Conservation (phyloP, 2,329 filamentous ascomycete species). For the Aureobasidium sp. region DNA sequence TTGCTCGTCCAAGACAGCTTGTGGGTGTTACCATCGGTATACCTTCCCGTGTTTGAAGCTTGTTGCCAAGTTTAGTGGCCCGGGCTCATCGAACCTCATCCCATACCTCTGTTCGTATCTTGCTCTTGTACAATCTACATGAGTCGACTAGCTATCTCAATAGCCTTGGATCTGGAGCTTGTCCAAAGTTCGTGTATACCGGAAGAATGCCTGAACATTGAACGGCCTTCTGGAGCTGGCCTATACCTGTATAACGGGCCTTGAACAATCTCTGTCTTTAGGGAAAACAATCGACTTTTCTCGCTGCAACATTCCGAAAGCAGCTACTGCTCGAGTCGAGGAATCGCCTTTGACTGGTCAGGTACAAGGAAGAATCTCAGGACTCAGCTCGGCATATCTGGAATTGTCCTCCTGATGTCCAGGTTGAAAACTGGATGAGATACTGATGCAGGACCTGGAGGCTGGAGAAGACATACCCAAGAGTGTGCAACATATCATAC, state of each 20-base stretch:
- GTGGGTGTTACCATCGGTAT: not conserved
- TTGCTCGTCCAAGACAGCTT: not conserved
- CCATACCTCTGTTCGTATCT: not conserved
- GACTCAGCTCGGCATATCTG: not conserved
- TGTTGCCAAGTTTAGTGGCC: constrained; percentile 1
- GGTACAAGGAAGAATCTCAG: not conserved
- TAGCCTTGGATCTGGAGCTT: too few relatives aligned
- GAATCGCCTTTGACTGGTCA: not conserved
- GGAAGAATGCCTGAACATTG: not conserved
- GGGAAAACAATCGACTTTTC: not conserved
- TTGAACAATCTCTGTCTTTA: not conserved
- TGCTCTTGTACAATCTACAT: not conserved
- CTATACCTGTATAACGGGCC: not conserved
- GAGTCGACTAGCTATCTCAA: too few relatives aligned
- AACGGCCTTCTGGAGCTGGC: not conserved
- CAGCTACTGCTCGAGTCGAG: not conserved
- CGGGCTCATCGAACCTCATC: not conserved
- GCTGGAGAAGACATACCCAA: not conserved
- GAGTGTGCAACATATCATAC: not conserved
- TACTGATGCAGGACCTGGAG: not conserved
- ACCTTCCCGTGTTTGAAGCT: not conserved
- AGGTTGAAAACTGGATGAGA: not conserved
- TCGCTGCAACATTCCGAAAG: not conserved
- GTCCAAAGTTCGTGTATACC: too few relatives aligned
- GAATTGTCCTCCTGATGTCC: not conserved